Base-by-base conservation (phyloP, 2,329 filamentous ascomycete genomes). In the Aspergillus sp. region DNA sequence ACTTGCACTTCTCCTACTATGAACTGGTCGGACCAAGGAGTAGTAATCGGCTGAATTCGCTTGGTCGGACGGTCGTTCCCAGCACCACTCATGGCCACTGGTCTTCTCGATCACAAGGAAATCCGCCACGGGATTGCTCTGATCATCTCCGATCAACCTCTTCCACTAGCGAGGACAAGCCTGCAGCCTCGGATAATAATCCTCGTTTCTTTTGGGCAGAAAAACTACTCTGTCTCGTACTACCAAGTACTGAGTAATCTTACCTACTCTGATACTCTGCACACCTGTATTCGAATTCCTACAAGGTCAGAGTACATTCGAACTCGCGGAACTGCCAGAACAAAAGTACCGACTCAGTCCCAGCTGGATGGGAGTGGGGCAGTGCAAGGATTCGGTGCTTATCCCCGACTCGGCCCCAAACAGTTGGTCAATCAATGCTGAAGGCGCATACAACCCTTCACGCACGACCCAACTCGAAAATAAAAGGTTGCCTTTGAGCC, bases 371-470 rank as follows among this genome's bases (percentile, higher is more conserved):
- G 53, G 20, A 42, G 65, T 68, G 66, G 66, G 63, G 60, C 57
- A 47, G 40, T 52, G 44, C 60, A 58, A 59, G 56, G 58, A 62
- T 66, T 47, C 57, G 59, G 58, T 68, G 65, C 64, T 66, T 68
- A 66, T 62, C 59, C 59, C 54, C 53, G 48, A 57, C 49, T 52
- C 57, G 47, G 54, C 53, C 53, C 47, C 41, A 59, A 55, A 32
- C 49, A 46, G 52, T 49, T 55, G 52, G 54, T 57, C 52, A 47
- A 42, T 31, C 34, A 44, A 34, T 34, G 21, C 47, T 50, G 43
- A 44, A 45, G 29, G 17, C 29, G 45, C 38, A 49, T 42, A 36
- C 19, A 42, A 21, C 21, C 11, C 21, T 38, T 13, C 34, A n/a
- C 14, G 34, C 34, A 38, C 34, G 34, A 17, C 34, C 34, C 34